A percentile compares a stretch with the other conserved stretches of the same genome.
These are phyloP conservation scores for Leptodermis oblonga DNA, from an alignment of 257 asterid genomes.

Conservation along the genomic window DNA sequence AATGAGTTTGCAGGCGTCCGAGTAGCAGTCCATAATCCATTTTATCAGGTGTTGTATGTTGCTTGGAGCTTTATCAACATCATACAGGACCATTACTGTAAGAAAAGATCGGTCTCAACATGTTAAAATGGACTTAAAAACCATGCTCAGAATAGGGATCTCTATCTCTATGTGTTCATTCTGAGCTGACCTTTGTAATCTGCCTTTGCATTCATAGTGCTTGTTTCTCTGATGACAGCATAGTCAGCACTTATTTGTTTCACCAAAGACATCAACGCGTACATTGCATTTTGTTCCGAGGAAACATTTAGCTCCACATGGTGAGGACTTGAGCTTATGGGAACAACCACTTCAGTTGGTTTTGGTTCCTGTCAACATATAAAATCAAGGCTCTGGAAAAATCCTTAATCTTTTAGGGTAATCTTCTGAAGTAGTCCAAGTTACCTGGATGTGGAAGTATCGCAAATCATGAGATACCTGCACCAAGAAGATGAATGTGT, in stretches of 20 bases:
- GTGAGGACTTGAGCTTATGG: slow-evolving; percentile 73
- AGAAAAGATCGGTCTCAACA: neutral
- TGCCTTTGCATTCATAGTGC: slow-evolving; percentile 41
- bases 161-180: neutral
- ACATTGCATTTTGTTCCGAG: slow-evolving; percentile 56
- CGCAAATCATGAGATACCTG: slow-evolving; percentile 73
- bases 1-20: slow-evolving; percentile 71
- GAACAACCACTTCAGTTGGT: slow-evolving; percentile 59
- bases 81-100: slow-evolving; percentile 70
- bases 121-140: neutral
- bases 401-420: neutral
- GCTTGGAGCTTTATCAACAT: slow-evolving; percentile 76
- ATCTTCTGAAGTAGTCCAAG: slow-evolving; percentile 8
- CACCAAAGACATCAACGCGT: slow-evolving; percentile 68
- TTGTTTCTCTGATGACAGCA: slow-evolving; percentile 62
- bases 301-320: slow-evolving; percentile 72
- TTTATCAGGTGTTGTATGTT: slow-evolving; percentile 70
- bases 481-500: slow-evolving; percentile 15
- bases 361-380: slow-evolving; percentile 50
- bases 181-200: slow-evolving; percentile 55
- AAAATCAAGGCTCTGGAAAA: neutral
- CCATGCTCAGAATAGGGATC: neutral
- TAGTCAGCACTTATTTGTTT: slow-evolving; percentile 59
- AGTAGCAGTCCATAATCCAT: slow-evolving; percentile 85
- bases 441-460: slow-evolving; percentile 64